Evolutionary conservation across 1,284 basidiomycete species (phyloP).

Genomic region (Rhodotorula sp.): DNA sequence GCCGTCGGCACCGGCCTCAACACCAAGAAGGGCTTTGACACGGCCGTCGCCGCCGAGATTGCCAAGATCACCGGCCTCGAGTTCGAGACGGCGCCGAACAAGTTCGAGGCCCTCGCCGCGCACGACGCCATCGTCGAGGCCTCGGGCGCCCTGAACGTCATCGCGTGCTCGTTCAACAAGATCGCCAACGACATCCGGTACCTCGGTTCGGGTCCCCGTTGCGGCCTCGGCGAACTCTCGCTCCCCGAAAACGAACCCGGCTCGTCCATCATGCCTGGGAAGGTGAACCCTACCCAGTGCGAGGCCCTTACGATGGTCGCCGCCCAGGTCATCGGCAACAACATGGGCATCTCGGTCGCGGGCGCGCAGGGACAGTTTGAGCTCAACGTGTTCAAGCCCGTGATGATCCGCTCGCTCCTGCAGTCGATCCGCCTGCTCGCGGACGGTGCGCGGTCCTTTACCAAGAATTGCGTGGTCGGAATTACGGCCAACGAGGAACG

Average conservation of each 20-base stretch:
- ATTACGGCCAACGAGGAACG: constrained; percentile 94
- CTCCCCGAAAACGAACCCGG: constrained; percentile 99
- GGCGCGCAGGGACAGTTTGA: constrained; percentile 97
- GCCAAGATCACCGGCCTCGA: constrained; percentile 84
- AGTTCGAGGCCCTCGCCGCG: constrained; percentile 96
- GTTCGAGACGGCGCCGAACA: constrained; percentile 98
- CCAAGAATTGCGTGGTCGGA: constrained; percentile 93
- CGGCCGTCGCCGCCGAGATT: constrained; percentile 88
- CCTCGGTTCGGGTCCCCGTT: constrained; percentile 95
- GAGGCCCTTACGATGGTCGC: constrained; percentile 99
- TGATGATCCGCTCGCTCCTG: constrained; percentile 95
- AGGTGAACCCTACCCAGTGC: constrained; percentile 99
- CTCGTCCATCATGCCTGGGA: constrained; percentile 99
- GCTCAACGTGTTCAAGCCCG: constrained; percentile 99
- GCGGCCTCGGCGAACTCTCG: constrained; percentile 90
- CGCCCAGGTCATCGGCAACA: constrained; percentile 98
- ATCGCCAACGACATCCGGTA: constrained; percentile 99
- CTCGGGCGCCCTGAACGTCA: constrained; percentile 90
- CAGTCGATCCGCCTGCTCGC: constrained; percentile 91
- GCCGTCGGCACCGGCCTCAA: constrained; percentile 98
- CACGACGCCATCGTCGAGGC: constrained; percentile 98
- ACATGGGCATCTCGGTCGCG: constrained; percentile 87
- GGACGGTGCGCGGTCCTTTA: constrained; percentile 89
- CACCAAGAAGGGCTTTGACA: constrained; percentile 94
- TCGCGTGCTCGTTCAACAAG: constrained; percentile 97